These are phyloP conservation scores for Bromus sterilis DNA, from an alignment of 176 grass and related monocot genomes.

Conservation along the genomic window DNA sequence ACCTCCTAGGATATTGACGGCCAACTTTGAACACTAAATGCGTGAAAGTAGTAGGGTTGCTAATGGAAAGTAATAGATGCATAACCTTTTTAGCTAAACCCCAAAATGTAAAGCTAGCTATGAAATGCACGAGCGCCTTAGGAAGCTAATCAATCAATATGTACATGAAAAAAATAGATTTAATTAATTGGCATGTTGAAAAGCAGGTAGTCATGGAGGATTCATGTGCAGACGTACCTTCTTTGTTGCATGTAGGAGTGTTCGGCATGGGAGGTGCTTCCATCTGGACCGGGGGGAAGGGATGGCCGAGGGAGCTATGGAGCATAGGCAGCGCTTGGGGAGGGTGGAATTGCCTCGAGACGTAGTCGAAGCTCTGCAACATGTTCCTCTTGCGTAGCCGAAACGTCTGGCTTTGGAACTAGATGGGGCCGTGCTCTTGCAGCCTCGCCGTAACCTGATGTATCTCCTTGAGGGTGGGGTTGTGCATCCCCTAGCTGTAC, in stretches of 20 bases:
- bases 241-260: not conserved
- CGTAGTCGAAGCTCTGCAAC: not conserved
- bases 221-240: not conserved
- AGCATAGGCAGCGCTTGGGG: not conserved
- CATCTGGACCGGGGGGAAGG: too few relatives aligned
- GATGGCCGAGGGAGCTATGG: not conserved
- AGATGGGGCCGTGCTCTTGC: slow-evolving; percentile 59
- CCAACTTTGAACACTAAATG: not conserved
- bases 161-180: not conserved
- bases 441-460: slow-evolving; percentile 65
- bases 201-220: not conserved
- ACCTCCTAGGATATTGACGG: too few relatives aligned
- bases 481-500: slow-evolving; percentile 58
- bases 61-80: not conserved
- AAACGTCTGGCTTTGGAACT: slow-evolving; percentile 37
- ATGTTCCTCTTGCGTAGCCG: slow-evolving; percentile 50
- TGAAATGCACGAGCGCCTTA: not conserved
- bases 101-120: not conserved
- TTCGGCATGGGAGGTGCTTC: not conserved
- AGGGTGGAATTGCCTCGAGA: not conserved
- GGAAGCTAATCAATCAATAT: not conserved
- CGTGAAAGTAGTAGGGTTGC: not conserved
- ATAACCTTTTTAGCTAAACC: not conserved
- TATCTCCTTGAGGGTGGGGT: slow-evolving; percentile 68
- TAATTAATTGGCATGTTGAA: not conserved